phyloP scores from a whole-genome alignment of 129 eudicot genomes.

The Chrysanthemum lavandulifolium region DNA sequence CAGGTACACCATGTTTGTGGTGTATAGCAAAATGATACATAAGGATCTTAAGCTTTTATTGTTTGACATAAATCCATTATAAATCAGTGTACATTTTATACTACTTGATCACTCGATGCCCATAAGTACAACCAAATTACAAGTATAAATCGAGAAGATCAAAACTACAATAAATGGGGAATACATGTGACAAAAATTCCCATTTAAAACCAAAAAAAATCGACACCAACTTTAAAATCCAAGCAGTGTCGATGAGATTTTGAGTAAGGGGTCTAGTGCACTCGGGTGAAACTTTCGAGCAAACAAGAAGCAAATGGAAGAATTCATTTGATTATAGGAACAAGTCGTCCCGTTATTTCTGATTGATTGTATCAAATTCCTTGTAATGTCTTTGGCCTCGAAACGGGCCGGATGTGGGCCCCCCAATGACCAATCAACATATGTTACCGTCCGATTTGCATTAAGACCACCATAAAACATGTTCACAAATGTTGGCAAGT shows the following conservation, averaged over 20 bases:
- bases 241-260: slow-evolving; percentile 44
- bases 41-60: no score
- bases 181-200: slow-evolving; percentile 21
- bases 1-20: no score
- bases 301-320: slow-evolving; percentile 62
- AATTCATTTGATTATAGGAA: slow-evolving; percentile 41
- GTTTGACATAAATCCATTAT: background rate
- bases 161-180: slow-evolving; percentile 29
- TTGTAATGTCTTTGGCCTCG: slow-evolving; percentile 49
- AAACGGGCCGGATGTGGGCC: slow-evolving; percentile 86
- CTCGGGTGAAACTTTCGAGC: slow-evolving; percentile 75
- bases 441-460: slow-evolving; percentile 74
- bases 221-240: slow-evolving; percentile 42
- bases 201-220: background rate
- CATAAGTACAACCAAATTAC: slow-evolving; percentile 16
- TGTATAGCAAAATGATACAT: no score
- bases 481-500: slow-evolving; percentile 66
- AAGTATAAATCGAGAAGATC: slow-evolving; percentile 10
- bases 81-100: slow-evolving; percentile 19
- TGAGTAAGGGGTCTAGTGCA: slow-evolving; percentile 60
- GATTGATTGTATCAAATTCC: slow-evolving; percentile 45
- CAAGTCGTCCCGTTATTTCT: slow-evolving; percentile 75
- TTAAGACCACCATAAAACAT: slow-evolving; percentile 60
- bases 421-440: slow-evolving; percentile 72
- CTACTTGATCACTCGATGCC: slow-evolving; percentile 18